Percentiles rank a stretch among this genome's conserved stretches.
Evolutionary conservation across 179 eudicot genomes (phyloP).

Genomic region (Actinidia polygama): DNA sequence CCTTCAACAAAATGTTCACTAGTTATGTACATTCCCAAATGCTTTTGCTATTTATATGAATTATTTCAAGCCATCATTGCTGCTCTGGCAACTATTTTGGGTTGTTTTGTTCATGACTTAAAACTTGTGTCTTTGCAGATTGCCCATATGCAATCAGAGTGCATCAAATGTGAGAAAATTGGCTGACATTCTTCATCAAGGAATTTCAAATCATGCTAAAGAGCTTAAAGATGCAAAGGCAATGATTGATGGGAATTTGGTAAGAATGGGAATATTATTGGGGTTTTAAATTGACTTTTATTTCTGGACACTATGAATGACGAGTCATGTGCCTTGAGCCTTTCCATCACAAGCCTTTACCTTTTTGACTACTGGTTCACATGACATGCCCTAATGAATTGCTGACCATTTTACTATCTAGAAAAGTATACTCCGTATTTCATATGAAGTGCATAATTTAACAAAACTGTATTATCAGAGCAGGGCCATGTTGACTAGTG

Average conservation of each 20-base stretch:
- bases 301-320: not conserved
- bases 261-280: constrained; percentile 31
- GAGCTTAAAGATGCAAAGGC: constrained; percentile 77
- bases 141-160: constrained; percentile 62
- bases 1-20: not conserved
- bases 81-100: not conserved
- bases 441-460: not conserved
- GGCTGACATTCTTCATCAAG: constrained; percentile 61
- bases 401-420: not conserved
- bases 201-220: constrained; percentile 62
- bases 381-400: constrained; percentile 10
- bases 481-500: not conserved
- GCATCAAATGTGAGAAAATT: constrained; percentile 42
- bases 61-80: not conserved
- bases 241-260: constrained; percentile 79
- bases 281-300: not conserved
- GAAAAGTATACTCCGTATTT: not conserved
- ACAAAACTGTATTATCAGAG: not conserved
- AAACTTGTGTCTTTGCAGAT: constrained; percentile 43
- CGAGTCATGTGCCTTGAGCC: not conserved
- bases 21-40: not conserved
- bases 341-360: not conserved
- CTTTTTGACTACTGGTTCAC: not conserved
- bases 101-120: constrained; percentile 19
- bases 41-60: not conserved